phyloP scores from a whole-genome alignment of 306 rosid species.

The Prunus mongolica region DNA sequence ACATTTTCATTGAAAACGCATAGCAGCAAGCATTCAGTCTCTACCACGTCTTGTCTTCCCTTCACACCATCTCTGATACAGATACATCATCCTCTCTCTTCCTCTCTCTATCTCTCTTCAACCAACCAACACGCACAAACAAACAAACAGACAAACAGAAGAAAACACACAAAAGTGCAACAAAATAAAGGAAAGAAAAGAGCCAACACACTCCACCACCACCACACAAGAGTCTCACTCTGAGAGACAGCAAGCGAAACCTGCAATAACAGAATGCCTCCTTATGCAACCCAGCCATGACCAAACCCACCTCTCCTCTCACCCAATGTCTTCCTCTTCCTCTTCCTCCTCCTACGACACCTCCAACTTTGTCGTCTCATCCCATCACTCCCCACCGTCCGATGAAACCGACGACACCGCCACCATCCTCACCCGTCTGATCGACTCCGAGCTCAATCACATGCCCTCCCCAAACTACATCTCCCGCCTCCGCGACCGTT shows the following conservation, averaged over 20 bases:
- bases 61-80: no score
- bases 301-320: constrained; percentile 6
- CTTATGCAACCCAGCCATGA: constrained; percentile 12
- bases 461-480: constrained; percentile 38
- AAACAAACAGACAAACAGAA: neutral
- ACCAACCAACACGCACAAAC: constrained; percentile 15
- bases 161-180: neutral
- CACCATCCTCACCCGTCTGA: neutral
- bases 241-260: neutral
- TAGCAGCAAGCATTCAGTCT: no score
- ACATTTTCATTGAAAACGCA: no score
- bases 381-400: neutral
- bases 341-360: neutral
- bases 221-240: neutral
- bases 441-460: constrained; percentile 23
- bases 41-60: no score
- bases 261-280: neutral
- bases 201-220: neutral
- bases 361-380: neutral
- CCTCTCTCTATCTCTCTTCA: neutral
- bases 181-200: neutral
- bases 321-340: neutral
- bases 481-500: constrained; percentile 36
- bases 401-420: constrained; percentile 2
- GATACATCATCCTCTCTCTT: neutral